Conservation (phyloP, 1,139 yeast species). For the Geotrichum cucujoidarum region DNA sequence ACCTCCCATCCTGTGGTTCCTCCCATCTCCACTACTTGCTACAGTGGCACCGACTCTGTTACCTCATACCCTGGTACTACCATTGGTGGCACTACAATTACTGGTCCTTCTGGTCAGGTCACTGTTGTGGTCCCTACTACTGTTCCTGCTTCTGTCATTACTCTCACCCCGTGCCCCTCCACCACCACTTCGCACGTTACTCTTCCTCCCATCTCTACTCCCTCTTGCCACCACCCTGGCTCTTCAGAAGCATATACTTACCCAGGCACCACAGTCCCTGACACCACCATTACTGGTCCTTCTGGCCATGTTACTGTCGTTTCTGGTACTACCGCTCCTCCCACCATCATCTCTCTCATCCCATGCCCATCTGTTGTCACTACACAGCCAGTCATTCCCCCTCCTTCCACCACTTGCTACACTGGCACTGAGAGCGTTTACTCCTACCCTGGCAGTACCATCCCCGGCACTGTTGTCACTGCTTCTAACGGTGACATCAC, state of each 20-base stretch:
- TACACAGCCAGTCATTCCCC: constrained; percentile 4
- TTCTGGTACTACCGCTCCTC: constrained; percentile 10
- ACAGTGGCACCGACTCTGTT: constrained; percentile 6
- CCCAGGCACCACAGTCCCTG: constrained; percentile 15
- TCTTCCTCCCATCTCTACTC: constrained; percentile 3
- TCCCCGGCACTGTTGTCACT: constrained; percentile 15
- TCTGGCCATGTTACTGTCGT: constrained; percentile 10
- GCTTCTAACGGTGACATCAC: constrained; percentile 5
- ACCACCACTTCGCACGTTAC: constrained; percentile 4
- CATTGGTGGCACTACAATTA: constrained; percentile 12
- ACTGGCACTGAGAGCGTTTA: constrained; percentile 5
- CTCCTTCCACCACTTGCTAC: constrained; percentile 8
- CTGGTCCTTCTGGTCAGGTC: constrained; percentile 4
- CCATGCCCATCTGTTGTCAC: constrained; percentile 14
- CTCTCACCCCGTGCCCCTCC: constrained; percentile 9
- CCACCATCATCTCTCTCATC: constrained; percentile 11
- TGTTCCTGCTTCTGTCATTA: constrained; percentile 3
- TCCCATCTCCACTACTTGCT: constrained; percentile 8
- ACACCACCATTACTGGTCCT: constrained; percentile 12
- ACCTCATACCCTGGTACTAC: constrained; percentile 8
- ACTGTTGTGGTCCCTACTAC: constrained; percentile 8
- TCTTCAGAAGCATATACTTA: neutral
- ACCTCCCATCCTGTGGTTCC: constrained; percentile 7
- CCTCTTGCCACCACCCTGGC: constrained; percentile 3
- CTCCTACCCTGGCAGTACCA: constrained; percentile 9